Evolutionary conservation across 1,284 basidiomycete genomes (phyloP), one percentile per base, ranked within the genome.

Genomic region (Pholiota adiposa): DNA sequence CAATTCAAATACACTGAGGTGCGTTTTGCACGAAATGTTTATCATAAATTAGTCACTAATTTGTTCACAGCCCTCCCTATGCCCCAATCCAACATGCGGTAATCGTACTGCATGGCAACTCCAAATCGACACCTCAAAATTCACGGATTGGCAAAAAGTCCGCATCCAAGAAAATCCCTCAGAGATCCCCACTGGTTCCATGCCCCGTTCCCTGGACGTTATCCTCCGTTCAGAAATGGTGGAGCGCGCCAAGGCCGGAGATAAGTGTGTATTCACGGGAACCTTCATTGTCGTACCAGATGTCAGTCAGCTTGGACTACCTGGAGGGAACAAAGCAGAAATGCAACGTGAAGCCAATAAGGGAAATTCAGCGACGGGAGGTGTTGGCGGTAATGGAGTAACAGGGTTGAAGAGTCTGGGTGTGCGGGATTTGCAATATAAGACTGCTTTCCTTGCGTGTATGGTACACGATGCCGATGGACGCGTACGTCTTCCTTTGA

Each of bases 1-100:
- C 97, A 99, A 73, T 99, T 99, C 85, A 98, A 98, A 75, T 99
- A 98, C 75, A 99, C 97, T 21, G 97, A 99, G 81, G 94, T 94
- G 85, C 85, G 82, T 82, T 81, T 48, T n/a, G n/a, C n/a, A n/a
- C n/a, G n/a, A n/a, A n/a, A n/a, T n/a, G n/a, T 49, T n/a, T 33
- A n/a, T 19, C 34, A 49, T 44, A 19, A 27, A 11, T 50, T 43
- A 41, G 62, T 54, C 61, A 56, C 61, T 55, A 54, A 18, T 54
- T 11, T 6, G 60, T 54, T 27, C 59, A 2, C 65, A 96, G 93
- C 97, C 97, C 11, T 88, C 88, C 62, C 83, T 98, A 59, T 99
- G 97, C 74, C 94, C 92, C 2, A 98, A 98, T 71, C 88, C 90
- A 8, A 91, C 90, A 1, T 99, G 97, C 70, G 91, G 93, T 52